phyloP scores from a whole-genome alignment of 2,329 filamentous ascomycete genomes.

The Geosmithia flava region DNA sequence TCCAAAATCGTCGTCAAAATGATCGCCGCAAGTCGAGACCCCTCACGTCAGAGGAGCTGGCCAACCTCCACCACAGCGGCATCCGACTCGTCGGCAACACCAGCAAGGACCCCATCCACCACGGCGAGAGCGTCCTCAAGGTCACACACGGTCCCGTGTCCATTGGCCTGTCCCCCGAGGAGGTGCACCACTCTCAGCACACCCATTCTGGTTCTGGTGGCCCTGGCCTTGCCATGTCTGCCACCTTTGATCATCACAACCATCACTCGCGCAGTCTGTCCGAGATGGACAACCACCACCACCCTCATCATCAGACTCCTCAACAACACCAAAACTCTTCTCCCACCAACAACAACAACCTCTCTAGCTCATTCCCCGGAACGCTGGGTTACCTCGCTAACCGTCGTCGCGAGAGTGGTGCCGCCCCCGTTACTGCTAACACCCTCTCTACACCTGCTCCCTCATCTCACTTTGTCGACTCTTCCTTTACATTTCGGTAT shows the following conservation, averaged over 20 bases:
- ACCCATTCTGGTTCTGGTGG: too few species aligned
- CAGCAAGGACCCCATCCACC: neutral
- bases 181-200: neutral
- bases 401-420: conserved; percentile 35
- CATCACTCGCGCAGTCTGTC: conserved; percentile 1
- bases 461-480: neutral
- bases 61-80: conserved; percentile 35
- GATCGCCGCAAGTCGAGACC: conserved; percentile 81
- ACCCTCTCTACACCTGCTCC: conserved; percentile 16
- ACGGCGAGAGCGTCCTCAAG: neutral
- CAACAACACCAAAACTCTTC: neutral
- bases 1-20: conserved; percentile 90
- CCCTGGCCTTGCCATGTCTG: neutral
- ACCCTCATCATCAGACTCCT: neutral
- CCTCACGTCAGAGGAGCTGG: conserved; percentile 65
- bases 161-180: neutral
- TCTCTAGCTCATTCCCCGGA: conserved; percentile 27
- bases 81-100: neutral
- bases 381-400: conserved; percentile 38
- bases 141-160: conserved; percentile 1
- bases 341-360: conserved; percentile 10
- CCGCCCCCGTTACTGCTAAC: conserved; percentile 11
- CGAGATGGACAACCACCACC: neutral
- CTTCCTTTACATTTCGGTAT: neutral
- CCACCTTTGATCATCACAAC: neutral